Conservation (phyloP, 352 stramenopile genomes). For the Globisporangium megalacanthum region DNA sequence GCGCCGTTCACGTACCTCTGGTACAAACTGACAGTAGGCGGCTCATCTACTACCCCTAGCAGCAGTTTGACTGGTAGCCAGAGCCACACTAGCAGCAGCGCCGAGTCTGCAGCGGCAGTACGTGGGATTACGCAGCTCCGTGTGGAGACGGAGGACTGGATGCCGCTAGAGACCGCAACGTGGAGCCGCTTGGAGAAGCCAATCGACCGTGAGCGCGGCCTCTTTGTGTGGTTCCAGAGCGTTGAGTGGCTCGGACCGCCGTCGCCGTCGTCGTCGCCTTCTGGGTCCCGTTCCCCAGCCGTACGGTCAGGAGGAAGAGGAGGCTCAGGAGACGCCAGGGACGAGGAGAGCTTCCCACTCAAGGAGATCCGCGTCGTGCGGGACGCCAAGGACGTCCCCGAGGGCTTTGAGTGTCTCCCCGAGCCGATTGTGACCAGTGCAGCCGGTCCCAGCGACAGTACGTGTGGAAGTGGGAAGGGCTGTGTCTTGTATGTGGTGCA, state of each 20-base stretch:
- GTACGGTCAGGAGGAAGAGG: not conserved
- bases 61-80: slow-evolving; percentile 4
- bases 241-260: slow-evolving; percentile 21
- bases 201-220: slow-evolving; percentile 47
- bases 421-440: slow-evolving; percentile 39
- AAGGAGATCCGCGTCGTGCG: slow-evolving; percentile 80
- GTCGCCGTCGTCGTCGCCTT: slow-evolving; percentile 7
- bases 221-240: slow-evolving; percentile 63
- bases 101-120: not conserved
- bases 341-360: slow-evolving; percentile 27
- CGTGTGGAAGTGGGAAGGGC: not conserved
- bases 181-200: slow-evolving; percentile 77
- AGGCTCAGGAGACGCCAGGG: not conserved
- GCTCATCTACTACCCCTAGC: not conserved
- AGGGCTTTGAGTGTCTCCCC: slow-evolving; percentile 54
- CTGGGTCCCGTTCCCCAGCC: not conserved
- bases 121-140: slow-evolving; percentile 52
- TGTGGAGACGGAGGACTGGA: slow-evolving; percentile 28
- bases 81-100: slow-evolving; percentile 1
- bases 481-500: not conserved
- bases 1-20: slow-evolving; percentile 80
- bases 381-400: slow-evolving; percentile 53
- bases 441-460: slow-evolving; percentile 24
- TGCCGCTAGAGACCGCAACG: slow-evolving; percentile 1
- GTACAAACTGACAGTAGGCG: slow-evolving; percentile 42